Evolutionary conservation across 1,284 basidiomycete genomes (phyloP), one percentile per base, ranked within the genome.

Genomic region (Ceratobasidium sp.): DNA sequence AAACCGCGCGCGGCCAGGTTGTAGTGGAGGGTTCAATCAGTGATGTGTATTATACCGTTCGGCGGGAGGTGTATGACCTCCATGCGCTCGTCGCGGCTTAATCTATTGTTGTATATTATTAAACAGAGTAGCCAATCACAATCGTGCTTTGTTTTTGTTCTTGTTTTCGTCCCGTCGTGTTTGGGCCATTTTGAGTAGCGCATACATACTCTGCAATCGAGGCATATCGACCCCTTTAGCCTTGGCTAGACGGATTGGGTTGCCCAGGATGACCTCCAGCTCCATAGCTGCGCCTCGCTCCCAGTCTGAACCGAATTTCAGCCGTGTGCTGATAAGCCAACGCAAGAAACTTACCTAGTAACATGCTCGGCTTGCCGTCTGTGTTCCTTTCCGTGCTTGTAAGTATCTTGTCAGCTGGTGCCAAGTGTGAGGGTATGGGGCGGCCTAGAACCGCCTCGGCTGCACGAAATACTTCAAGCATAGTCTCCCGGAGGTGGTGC

Each of bases 11-110:
- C 74, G 94, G 93, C 0, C 86, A 86, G 75, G 88, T 98, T 13
- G 91, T 94, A 73, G 77, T 98, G 54, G 95, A 97, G 77, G 96
- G 96, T 2, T 87, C 87, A 54, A 86, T 93, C 7, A 94, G 92
- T n/a, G 87, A 88, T 72, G 86, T 94, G 27, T 98, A 96, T 81
- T 94, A 93, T 78, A 84, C 82, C 47, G 93, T 98, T 54, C 83
- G 94, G 73, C 87, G 83, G 75, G 93, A 93, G 80, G 89, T 98
- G 69, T 97, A 97, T 75, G 87, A 87, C 71, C 80, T 96, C 71
- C 92, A 96, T 77, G 95, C 94, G 20, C 85, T 93, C 65, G 89
- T 96, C 15, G 62, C 62, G 5, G 62, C 49, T 20, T 65, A 38
- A 65, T 13, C n/a, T n/a, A 22, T 45, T 58, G 22, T 15, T 42